Conservation (phyloP, 2,329 filamentous ascomycete species). For the Fusarium sp. region DNA sequence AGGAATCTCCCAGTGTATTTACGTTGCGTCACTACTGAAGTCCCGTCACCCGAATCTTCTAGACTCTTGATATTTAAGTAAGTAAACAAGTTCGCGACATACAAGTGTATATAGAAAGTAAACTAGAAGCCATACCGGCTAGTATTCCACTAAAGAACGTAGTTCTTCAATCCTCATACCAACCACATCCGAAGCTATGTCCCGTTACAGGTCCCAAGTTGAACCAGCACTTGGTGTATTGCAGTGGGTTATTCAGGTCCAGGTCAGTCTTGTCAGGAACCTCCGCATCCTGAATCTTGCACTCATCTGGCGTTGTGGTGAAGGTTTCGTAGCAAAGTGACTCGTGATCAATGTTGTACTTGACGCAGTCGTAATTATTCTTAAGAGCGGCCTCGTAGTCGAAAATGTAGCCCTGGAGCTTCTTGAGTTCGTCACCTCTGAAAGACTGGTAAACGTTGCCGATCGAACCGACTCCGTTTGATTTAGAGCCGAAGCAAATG, state of each 20-base stretch:
- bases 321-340: neutral
- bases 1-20: too few relatives aligned
- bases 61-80: too few relatives aligned
- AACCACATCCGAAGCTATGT: neutral
- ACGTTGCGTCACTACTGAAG: too few relatives aligned
- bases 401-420: neutral
- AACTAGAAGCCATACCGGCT: neutral
- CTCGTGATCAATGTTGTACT: neutral
- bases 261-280: neutral
- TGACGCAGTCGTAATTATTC: slow-evolving; percentile 5
- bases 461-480: neutral
- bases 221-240: neutral
- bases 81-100: too few relatives aligned
- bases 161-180: neutral
- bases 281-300: neutral
- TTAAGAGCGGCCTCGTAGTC: slow-evolving; percentile 1
- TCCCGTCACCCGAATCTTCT: too few relatives aligned
- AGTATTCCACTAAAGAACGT: too few relatives aligned
- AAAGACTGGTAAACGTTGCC: neutral
- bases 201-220: neutral
- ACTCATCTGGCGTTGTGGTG: neutral
- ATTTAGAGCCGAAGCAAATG: neutral
- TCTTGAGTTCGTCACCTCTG: too few relatives aligned
- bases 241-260: neutral
- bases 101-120: neutral